Percentiles rank a stretch among this genome's conserved stretches.
Conservation (phyloP, 345 rosid genomes). For the Acer negundo region DNA sequence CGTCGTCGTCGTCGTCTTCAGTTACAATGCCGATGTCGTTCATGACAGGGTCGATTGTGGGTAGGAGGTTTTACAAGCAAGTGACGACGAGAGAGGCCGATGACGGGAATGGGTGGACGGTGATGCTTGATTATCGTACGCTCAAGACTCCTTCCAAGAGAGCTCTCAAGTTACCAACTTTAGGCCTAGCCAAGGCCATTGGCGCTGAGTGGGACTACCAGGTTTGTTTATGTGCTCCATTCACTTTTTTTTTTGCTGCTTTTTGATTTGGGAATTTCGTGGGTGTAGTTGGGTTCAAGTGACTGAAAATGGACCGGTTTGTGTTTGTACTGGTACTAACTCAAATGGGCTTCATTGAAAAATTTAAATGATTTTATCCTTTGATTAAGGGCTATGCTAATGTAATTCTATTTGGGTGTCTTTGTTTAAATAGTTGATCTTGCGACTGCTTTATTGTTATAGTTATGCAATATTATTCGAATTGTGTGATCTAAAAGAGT, state of each 20-base stretch:
- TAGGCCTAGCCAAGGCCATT: conserved; percentile 83
- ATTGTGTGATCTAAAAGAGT: background rate
- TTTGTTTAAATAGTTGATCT: background rate
- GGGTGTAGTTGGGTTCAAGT: background rate
- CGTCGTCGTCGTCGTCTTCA: conserved; percentile 33
- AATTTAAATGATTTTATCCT: background rate
- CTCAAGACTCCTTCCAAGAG: conserved; percentile 86
- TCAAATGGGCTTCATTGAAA: conserved; percentile 11
- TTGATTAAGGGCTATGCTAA: background rate
- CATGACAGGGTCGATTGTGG: conserved; percentile 93
- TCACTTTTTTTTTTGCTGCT: conserved; percentile 5
- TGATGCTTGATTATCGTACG: conserved; percentile 96
- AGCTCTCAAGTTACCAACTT: conserved; percentile 74
- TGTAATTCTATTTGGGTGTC: background rate
- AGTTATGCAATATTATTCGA: background rate
- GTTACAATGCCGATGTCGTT: conserved; percentile 91
- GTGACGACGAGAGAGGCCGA: conserved; percentile 86
- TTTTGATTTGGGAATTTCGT: background rate
- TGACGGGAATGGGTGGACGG: conserved; percentile 90
- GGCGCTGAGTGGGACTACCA: conserved; percentile 98
- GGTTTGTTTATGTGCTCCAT: conserved; percentile 36
- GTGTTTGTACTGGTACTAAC: background rate
- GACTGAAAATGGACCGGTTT: background rate
- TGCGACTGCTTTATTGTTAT: background rate
- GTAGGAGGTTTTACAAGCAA: conserved; percentile 76